Conservation (phyloP, 2,329 filamentous ascomycete species). For the Botryotinia globosa region DNA sequence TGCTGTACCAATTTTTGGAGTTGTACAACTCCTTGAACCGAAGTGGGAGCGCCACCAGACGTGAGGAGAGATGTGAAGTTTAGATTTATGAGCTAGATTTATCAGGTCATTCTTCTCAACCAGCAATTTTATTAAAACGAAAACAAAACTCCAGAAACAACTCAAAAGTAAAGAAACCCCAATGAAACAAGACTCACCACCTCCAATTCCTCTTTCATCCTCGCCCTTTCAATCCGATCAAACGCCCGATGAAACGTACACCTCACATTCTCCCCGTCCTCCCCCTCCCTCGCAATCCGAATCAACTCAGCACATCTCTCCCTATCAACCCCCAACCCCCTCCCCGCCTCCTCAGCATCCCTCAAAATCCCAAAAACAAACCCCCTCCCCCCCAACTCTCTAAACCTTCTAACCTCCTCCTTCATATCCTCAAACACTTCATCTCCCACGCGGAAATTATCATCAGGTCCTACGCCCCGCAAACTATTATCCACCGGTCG, state of each 20-base stretch:
- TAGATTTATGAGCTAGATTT: not conserved
- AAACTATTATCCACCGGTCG: conserved; percentile 41
- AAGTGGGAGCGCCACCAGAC: conserved; percentile 42
- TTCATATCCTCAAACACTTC: conserved; percentile 41
- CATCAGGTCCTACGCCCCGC: not conserved
- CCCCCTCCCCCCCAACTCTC: conserved; percentile 41
- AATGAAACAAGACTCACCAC: conserved; percentile 35
- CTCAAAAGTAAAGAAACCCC: not conserved
- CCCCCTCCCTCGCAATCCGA: conserved; percentile 22
- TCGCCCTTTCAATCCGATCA: conserved; percentile 39
- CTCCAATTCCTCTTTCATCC: conserved; percentile 27
- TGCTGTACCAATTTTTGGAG: conserved; percentile 38
- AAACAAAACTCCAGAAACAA: not conserved
- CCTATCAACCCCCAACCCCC: conserved; percentile 40
- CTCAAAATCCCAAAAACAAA: conserved; percentile 52
- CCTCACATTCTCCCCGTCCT: conserved; percentile 40
- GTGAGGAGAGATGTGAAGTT: conserved; percentile 47
- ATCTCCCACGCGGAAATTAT: not conserved
- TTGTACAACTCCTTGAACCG: conserved; percentile 24
- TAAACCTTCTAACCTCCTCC: conserved; percentile 40
- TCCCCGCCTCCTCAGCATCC: conserved; percentile 2
- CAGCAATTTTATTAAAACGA: not conserved
- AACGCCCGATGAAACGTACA: conserved; percentile 57
- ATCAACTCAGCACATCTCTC: conserved; percentile 45
- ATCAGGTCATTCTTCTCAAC: not conserved